Conservation (phyloP, 768 basidiomycete species). For the Suillus fuscotomentosus region DNA sequence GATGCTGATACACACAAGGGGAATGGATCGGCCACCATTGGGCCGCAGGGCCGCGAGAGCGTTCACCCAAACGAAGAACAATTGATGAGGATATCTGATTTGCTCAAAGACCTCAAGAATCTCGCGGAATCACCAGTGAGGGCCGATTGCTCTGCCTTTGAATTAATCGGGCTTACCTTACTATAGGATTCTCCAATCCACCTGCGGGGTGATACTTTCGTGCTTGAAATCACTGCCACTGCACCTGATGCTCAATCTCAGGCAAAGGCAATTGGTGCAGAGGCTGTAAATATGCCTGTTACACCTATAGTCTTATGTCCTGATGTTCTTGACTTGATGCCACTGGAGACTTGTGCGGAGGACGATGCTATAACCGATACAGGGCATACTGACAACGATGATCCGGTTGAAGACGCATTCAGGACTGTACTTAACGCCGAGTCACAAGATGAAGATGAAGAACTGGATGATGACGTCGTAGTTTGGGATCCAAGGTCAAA, state of each 20-base stretch:
- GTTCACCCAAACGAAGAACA: conserved; percentile 95
- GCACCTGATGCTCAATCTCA: not conserved
- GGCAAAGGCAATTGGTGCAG: not conserved
- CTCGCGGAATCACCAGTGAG: conserved; percentile 61
- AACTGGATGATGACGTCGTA: conserved; percentile 67
- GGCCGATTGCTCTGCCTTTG: conserved; percentile 9
- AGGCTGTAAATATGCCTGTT: not conserved
- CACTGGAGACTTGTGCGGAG: conserved; percentile 32
- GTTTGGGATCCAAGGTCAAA: conserved; percentile 69
- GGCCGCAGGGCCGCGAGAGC: conserved; percentile 36
- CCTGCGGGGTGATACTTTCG: conserved; percentile 21
- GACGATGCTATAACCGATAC: conserved; percentile 68
- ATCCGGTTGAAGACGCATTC: conserved; percentile 73
- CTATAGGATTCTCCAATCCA: conserved; percentile 25
- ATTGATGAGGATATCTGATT: conserved; percentile 88
- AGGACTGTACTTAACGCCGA: conserved; percentile 43
- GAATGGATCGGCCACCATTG: conserved; percentile 20
- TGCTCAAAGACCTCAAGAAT: conserved; percentile 67
- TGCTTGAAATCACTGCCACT: not conserved
- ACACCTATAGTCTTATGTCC: not conserved
- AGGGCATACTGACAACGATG: conserved; percentile 73
- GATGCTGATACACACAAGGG: conserved; percentile 11
- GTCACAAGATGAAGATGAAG: conserved; percentile 42
- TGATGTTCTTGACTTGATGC: not conserved
- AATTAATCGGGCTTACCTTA: conserved; percentile 12